phyloP scores from a whole-genome alignment of 768 basidiomycete species.

The Trametopsis cervina region DNA sequence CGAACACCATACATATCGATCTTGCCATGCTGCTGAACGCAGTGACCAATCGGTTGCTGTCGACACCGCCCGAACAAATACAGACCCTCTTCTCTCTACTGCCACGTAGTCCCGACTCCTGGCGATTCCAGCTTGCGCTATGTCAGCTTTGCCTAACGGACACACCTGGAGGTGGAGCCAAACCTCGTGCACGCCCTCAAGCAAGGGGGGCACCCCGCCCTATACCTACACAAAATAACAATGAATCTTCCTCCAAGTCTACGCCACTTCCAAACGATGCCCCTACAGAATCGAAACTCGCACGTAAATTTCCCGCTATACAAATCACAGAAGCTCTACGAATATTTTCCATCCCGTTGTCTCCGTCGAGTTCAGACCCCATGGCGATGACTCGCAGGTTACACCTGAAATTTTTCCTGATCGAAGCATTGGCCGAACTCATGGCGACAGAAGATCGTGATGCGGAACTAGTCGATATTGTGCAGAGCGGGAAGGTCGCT shows the following conservation, averaged over 20 bases:
- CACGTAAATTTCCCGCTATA: conserved; percentile 13
- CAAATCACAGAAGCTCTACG: conserved; percentile 15
- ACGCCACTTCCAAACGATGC: too few relatives aligned
- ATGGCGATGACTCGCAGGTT: not conserved
- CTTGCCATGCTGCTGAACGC: conserved; percentile 26
- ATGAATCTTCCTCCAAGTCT: not conserved
- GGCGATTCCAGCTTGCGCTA: conserved; percentile 25
- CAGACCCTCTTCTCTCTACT: conserved; percentile 19
- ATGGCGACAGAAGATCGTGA: conserved; percentile 15
- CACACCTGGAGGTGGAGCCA: conserved; percentile 5
- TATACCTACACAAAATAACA: conserved; percentile 5
- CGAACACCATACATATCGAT: conserved; percentile 26
- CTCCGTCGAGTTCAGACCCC: conserved; percentile 4
- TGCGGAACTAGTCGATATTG: conserved; percentile 14
- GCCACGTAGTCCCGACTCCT: conserved; percentile 17
- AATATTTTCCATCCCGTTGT: conserved; percentile 10
- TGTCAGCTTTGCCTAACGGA: conserved; percentile 20
- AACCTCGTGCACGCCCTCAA: conserved; percentile 8
- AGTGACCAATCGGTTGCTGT: conserved; percentile 20
- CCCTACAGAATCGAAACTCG: conserved; percentile 5
- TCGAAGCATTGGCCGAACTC: conserved; percentile 21
- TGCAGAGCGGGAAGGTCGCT: conserved; percentile 14
- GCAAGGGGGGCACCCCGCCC: conserved; percentile 22
- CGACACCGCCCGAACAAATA: conserved; percentile 14
- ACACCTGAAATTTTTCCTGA: conserved; percentile 21